Conservation (phyloP, 257 asterid genomes). For the Solanum sparsipilum region DNA sequence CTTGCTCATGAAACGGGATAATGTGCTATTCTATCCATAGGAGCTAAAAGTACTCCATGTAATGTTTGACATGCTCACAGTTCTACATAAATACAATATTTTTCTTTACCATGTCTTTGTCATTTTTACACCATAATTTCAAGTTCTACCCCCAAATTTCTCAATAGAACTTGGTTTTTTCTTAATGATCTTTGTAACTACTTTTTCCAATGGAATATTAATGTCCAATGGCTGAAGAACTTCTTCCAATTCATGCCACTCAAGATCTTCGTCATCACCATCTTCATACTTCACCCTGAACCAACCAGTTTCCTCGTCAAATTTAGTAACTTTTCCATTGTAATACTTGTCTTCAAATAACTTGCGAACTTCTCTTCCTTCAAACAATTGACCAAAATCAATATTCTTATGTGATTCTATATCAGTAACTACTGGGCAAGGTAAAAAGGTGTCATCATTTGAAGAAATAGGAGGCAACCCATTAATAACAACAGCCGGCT, state of each 20-base stretch:
- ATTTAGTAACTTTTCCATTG: slow-evolving; percentile 33
- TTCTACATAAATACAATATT: background rate
- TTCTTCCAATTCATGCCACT: slow-evolving; percentile 43
- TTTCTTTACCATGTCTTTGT: slow-evolving; percentile 8
- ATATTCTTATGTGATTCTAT: background rate
- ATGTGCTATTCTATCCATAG: too few relatives aligned
- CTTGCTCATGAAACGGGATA: background rate
- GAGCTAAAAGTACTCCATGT: background rate
- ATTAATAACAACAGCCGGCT: slow-evolving; percentile 24
- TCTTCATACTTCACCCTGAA: slow-evolving; percentile 55
- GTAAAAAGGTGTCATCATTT: slow-evolving; percentile 1
- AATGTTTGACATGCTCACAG: background rate
- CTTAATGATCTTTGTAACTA: slow-evolving; percentile 35
- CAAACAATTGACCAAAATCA: slow-evolving; percentile 54
- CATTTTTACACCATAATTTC: background rate
- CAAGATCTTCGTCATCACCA: slow-evolving; percentile 64
- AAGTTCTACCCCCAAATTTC: background rate
- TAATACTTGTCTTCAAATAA: slow-evolving; percentile 27
- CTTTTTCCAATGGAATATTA: slow-evolving; percentile 27
- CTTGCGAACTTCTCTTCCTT: slow-evolving; percentile 48
- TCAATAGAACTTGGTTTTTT: slow-evolving; percentile 21
- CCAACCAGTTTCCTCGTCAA: slow-evolving; percentile 45
- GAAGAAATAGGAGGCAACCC: slow-evolving; percentile 42
- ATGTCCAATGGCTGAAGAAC: slow-evolving; percentile 49
- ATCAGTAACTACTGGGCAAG: slow-evolving; percentile 8